Percentiles rank a stretch among this genome's conserved stretches.
Conservation (phyloP, 73 alveolate genomes). For the Paramecium bursaria region DNA sequence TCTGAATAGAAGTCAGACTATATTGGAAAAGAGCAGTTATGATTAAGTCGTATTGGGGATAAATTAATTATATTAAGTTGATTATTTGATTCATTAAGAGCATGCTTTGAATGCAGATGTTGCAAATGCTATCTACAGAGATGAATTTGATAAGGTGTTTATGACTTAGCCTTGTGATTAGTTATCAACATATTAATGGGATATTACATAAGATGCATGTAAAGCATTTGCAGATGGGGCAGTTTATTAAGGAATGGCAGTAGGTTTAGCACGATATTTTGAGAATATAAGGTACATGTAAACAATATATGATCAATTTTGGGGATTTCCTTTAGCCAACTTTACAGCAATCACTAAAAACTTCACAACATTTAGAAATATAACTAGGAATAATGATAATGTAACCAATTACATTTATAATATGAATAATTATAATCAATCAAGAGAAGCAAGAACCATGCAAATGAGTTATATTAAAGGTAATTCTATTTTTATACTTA, state of each 20-base stretch:
- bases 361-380: not conserved
- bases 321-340: not conserved
- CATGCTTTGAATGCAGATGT: conserved; percentile 29
- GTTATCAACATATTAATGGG: not conserved
- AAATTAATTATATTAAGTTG: not conserved
- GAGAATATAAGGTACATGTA: not conserved
- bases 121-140: not conserved
- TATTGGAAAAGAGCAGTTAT: not conserved
- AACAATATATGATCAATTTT: not conserved
- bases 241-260: conserved; percentile 39
- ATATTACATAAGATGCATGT: too few relatives aligned
- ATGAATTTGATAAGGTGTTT: not conserved
- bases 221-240: not conserved
- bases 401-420: conserved; percentile 13
- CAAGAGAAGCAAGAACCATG: conserved; percentile 12
- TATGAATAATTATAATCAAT: too few relatives aligned
- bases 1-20: not conserved
- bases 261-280: conserved; percentile 13
- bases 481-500: not conserved
- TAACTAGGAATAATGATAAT: not conserved
- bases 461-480: not conserved
- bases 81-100: conserved; percentile 5
- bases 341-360: not conserved
- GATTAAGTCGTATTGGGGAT: not conserved
- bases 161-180: conserved; percentile 19